phyloP scores from a whole-genome alignment of 2,329 filamentous ascomycete genomes.

The Gnomoniopsis sp. region DNA sequence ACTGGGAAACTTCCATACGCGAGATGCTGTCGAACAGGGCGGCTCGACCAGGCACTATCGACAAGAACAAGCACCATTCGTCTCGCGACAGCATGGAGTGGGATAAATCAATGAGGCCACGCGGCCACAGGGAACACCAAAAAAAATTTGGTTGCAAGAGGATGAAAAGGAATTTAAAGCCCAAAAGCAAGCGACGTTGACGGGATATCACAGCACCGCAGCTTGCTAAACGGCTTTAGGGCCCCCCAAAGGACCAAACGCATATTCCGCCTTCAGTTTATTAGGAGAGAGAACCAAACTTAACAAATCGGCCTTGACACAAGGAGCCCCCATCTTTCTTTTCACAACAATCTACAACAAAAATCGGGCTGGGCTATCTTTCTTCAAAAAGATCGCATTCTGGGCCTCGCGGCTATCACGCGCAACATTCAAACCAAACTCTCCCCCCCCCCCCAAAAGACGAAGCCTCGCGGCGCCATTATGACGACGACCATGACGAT shows the following conservation, averaged over 20 bases:
- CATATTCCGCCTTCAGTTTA: not conserved
- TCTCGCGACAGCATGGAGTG: constrained; percentile 11
- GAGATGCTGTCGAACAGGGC: constrained; percentile 8
- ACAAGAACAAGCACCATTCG: constrained; percentile 6
- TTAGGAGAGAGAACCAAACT: not conserved
- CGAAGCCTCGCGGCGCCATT: not conserved
- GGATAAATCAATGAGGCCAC: constrained; percentile 23
- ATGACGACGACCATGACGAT: constrained; percentile 23
- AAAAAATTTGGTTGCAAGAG: not conserved
- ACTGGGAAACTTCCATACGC: constrained; percentile 3
- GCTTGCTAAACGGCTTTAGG: constrained; percentile 3
- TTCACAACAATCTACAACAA: not conserved
- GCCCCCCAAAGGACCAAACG: not conserved
- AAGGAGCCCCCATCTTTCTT: constrained; percentile 16
- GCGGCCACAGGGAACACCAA: constrained; percentile 21
- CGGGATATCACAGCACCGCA: constrained; percentile 26
- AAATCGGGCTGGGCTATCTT: not conserved
- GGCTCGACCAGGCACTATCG: not conserved
- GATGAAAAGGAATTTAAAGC: not conserved
- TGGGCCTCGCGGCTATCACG: constrained; percentile 29
- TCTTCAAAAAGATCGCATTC: constrained; percentile 24
- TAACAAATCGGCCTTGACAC: not conserved
- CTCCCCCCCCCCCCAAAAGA: too few relatives aligned
- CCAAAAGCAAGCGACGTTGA: constrained; percentile 5
- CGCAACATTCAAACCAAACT: not conserved